Evolutionary conservation across 1,139 yeast species (phyloP), one percentile per base, ranked within the genome.

Genomic region (Sugiyamaella xylanicola): DNA sequence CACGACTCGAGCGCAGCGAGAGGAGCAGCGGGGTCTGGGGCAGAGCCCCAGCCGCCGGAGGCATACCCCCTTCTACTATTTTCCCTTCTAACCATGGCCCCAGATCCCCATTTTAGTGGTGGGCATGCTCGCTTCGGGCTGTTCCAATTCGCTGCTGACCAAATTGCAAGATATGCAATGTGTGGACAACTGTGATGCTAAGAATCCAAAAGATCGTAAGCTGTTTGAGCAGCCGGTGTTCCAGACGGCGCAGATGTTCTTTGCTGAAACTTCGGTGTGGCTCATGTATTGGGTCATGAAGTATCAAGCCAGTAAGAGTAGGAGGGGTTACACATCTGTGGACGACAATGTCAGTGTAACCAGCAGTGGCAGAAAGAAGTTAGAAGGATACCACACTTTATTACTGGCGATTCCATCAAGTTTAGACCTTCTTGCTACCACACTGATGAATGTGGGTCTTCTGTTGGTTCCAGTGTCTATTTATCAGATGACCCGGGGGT

Each of bases 401-500:
- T 58, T 76, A 4, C 66, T 81, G 51, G 74, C 88, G 0, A 70
- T 86, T 37, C 95, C 95, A 0, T 83, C 95, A 0, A 68, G 80
- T 11, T 86, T 91, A 69, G 95, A 88, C 68, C 77, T 87, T 55
- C 67, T 80, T 48, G 93, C 86, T 2, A 87, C 95, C 1, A 87
- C 95, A 0, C 71, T 87, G 63, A 79, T 87, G 81, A 86, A 87
- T 63, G 70, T 87, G n/a, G 95, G 95, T 0, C 76, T 88, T 60
- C 70, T 87, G 15, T 83, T 84, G 67, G 84, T 85, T 1, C 95
- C 95, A 0, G 95, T 87, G n/a, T 85, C 92, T 1, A 79, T 87
- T 47, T 88, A 86, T 70, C 96, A 88, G 68, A 88, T 88, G 95
- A 84, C 87, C 13, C 76, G 95, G 61, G 95, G 96, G 3, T 81